These are phyloP conservation scores for Aspergillus sclerotioniger DNA, from an alignment of 495 filamentous ascomycete species.

Conservation along the genomic window DNA sequence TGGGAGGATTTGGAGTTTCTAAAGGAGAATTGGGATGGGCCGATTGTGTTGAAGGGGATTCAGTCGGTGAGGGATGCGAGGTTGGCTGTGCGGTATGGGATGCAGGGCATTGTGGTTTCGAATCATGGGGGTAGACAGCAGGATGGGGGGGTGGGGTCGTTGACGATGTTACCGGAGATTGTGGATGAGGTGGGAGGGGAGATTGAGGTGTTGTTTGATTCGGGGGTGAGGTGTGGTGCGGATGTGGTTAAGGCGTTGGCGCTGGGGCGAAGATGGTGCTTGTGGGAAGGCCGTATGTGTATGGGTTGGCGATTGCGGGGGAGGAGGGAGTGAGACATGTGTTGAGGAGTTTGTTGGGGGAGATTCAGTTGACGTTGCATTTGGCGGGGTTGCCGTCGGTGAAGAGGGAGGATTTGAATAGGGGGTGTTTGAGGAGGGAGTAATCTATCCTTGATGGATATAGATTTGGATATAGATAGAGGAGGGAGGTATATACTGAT, in stretches of 20 bases:
- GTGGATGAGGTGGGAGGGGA: constrained; percentile 77
- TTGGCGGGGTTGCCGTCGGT: constrained; percentile 4
- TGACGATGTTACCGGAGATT: constrained; percentile 83
- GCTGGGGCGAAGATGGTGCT: constrained; percentile 77
- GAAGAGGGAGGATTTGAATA: background rate
- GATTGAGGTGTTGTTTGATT: constrained; percentile 83
- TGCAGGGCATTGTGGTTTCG: constrained; percentile 55
- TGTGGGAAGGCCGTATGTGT: constrained; percentile 80
- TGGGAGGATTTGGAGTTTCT: constrained; percentile 50
- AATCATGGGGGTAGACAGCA: constrained; percentile 36
- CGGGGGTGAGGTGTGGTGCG: constrained; percentile 79
- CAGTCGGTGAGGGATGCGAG: constrained; percentile 47
- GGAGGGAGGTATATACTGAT: too few species aligned
- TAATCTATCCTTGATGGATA: too few species aligned
- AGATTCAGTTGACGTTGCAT: constrained; percentile 20
- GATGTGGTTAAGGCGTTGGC: constrained; percentile 94
- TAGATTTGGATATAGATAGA: too few species aligned
- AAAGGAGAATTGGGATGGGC: constrained; percentile 10
- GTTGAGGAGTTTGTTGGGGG: constrained; percentile 34
- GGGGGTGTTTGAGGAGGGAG: background rate
- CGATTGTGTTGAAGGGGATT: constrained; percentile 15
- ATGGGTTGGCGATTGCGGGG: constrained; percentile 52
- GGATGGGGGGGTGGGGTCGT: constrained; percentile 65
- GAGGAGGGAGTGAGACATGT: constrained; percentile 36
- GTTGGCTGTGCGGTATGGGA: constrained; percentile 44